A percentile compares a stretch with the other conserved stretches of the same genome.
These are phyloP conservation scores for Phialophora macrospora DNA, from an alignment of 2,329 filamentous ascomycete genomes.

Conservation along the genomic window DNA sequence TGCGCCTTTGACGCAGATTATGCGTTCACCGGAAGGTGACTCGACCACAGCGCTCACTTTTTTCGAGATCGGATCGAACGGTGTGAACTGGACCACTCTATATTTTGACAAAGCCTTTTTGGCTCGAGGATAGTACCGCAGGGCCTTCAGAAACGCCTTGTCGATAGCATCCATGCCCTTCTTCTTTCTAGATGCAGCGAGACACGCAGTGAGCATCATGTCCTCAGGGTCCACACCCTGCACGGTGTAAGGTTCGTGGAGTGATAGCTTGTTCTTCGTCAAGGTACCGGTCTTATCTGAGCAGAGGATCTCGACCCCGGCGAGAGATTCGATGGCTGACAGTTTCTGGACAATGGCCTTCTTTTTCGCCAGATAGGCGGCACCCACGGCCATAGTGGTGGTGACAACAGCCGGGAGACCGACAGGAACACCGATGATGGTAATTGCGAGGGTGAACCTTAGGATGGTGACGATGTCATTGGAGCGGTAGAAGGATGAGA, in stretches of 20 bases:
- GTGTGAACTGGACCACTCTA: conserved; percentile 81
- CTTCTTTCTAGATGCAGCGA: conserved; percentile 90
- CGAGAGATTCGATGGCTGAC: conserved; percentile 86
- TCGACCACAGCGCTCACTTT: conserved; percentile 85
- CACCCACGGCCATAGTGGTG: conserved; percentile 93
- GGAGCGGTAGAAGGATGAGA: conserved; percentile 85
- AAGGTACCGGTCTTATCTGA: conserved; percentile 93
- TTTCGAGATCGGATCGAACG: conserved; percentile 92
- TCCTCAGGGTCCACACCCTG: conserved; percentile 82
- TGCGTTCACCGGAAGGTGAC: conserved; percentile 80
- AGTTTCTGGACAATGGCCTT: conserved; percentile 93
- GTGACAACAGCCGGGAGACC: conserved; percentile 92
- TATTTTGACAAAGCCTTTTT: conserved; percentile 82
- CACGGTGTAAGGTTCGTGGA: conserved; percentile 83
- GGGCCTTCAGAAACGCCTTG: conserved; percentile 89
- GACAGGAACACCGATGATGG: conserved; percentile 89
- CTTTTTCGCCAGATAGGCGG: conserved; percentile 88
- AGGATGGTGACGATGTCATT: conserved; percentile 79
- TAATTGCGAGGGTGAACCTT: conserved; percentile 83
- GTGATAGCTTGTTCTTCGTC: conserved; percentile 91
- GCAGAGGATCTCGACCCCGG: conserved; percentile 91
- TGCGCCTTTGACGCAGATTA: conserved; percentile 89
- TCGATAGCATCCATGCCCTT: conserved; percentile 92
- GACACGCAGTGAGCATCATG: conserved; percentile 88
- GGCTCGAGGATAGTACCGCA: conserved; percentile 80